These are phyloP conservation scores for Gossypium stocksii DNA, from an alignment of 345 rosid genomes.

Conservation along the genomic window DNA sequence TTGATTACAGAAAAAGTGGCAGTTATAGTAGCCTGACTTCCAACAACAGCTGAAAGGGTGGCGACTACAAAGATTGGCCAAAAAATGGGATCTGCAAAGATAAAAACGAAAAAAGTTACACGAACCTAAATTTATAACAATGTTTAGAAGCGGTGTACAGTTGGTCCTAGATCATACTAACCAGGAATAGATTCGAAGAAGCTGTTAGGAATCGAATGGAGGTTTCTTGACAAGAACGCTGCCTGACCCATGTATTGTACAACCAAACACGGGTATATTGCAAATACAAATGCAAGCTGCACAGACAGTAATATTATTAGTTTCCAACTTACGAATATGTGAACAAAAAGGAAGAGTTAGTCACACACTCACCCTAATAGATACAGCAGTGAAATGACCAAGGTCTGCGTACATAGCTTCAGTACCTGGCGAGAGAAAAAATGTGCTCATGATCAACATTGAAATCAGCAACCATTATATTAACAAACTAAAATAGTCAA, in stretches of 20 bases:
- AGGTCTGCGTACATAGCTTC: slow-evolving; percentile 95
- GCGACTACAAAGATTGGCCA: slow-evolving; percentile 91
- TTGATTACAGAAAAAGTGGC: slow-evolving; percentile 85
- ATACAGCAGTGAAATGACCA: slow-evolving; percentile 85
- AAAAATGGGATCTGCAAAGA: slow-evolving; percentile 53
- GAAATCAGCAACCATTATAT: neutral
- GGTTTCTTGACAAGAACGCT: slow-evolving; percentile 78
- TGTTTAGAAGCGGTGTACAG: neutral
- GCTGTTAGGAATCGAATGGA: slow-evolving; percentile 36
- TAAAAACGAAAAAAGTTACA: slow-evolving; percentile 16
- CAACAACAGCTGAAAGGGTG: slow-evolving; percentile 81
- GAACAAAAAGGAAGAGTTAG: too few species aligned
- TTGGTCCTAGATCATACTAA: slow-evolving; percentile 27
- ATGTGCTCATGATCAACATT: slow-evolving; percentile 9
- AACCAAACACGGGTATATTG: slow-evolving; percentile 86
- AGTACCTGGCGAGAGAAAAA: slow-evolving; percentile 54
- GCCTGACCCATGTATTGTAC: slow-evolving; percentile 98
- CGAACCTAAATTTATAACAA: slow-evolving; percentile 4
- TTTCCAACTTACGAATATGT: neutral
- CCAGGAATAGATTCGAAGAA: slow-evolving; percentile 80
- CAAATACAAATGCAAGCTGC: slow-evolving; percentile 80
- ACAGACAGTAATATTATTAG: slow-evolving; percentile 17
- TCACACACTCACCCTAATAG: slow-evolving; percentile 60
- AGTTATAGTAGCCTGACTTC: slow-evolving; percentile 81
- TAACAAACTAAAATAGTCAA: neutral